Base-by-base conservation (phyloP, 352 stramenopile species). In the Plasmopara muralis region DNA sequence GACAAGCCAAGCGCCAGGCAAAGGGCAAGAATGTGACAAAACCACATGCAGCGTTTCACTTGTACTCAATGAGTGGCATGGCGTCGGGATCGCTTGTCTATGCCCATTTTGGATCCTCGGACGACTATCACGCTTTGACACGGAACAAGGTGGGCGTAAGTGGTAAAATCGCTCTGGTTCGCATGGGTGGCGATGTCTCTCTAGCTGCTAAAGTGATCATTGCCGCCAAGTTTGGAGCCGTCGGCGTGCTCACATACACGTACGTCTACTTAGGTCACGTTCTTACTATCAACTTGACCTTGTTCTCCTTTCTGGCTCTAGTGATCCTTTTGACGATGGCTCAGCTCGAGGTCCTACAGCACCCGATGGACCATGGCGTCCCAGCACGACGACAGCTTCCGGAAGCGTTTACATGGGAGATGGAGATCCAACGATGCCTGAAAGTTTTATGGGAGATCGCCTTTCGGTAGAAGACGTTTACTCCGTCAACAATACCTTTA, bases 321-420 rank as follows among this genome's bases (percentile, higher is more conserved):
- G 20, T 25, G 20, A 25, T 25, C 20, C 20, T 25, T 25, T 25
- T 25, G 20, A 25, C 20, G 20, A 25, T 25, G 20, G 20, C 20
- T 25, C 20, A 3, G 20, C 20, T 25, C 20, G 20, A 25, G 20
- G 20, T 3, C 79, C 66, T 30, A 60, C 64, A 14, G 82, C 73
- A 29, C 78, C 80, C 0, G 74, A 89, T 35, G 83, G 83, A 13
- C 80, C 83, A 18, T 93, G 81, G 77, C 77, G 74, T 30, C 58
- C 68, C 16, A 71, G 59, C 16, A 66, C 66, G 12, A 64, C 77
- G 12, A 64, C 81, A 16, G 67, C 81, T 5, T 91, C 79, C 48
- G 78, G 81, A 6, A 88, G 64, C 28, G 83, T 87, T 5, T 91
- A 89, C 75, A 89, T 93, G 77, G 83, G 83, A 46, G 84, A 91